Evolutionary conservation across 768 basidiomycete species (phyloP), one percentile per base, ranked within the genome.

Genomic region (Leccinum aurantiacum): DNA sequence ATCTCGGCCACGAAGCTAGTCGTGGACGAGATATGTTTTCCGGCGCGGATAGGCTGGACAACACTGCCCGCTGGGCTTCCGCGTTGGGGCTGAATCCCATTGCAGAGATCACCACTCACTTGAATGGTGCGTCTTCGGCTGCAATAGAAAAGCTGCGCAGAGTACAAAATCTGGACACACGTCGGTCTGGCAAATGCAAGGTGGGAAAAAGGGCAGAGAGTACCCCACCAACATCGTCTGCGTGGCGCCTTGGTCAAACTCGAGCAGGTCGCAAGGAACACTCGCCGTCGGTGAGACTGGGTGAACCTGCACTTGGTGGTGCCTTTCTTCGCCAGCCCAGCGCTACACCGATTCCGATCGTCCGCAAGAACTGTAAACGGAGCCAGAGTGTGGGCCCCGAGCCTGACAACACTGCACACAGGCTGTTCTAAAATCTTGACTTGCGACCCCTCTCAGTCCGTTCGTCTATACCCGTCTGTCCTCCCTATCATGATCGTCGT

Each of bases 51-150:
- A 55, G 50, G 10, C 54, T 74, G 60, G 69, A 65, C 33, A 64
- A 63, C 53, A 74, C 71, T 22, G 67, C 71, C 48, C 69, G 61
- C 14, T 72, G 71, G 71, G 69, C 72, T 13, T 74, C 63, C 38
- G 59, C 63, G 3, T 46, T 73, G 49, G 57, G 61, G 13, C 38
- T 65, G 4, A 65, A 63, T 31, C 49, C 70, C 9, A 68, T 67
- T 38, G 67, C 71, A 48, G 69, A 74, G 55, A 55, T 61, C 11
- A 57, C 56, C 10, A 57, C 65, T n/a, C 61, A 56, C 56, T 49
- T 63, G 24, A 63, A 60, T 11, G 59, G 63, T 48, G 29, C 35
- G 19, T 58, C 61, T 14, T 66, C 67, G 4, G 48, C 64, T 54
- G 71, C 65, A 14, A n/a, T 59, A 19, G 62, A 70, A 50, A 58